A percentile compares a stretch with the other conserved stretches of the same genome.
Conservation (phyloP, 768 basidiomycete genomes). For the Suillus ampliporus region DNA sequence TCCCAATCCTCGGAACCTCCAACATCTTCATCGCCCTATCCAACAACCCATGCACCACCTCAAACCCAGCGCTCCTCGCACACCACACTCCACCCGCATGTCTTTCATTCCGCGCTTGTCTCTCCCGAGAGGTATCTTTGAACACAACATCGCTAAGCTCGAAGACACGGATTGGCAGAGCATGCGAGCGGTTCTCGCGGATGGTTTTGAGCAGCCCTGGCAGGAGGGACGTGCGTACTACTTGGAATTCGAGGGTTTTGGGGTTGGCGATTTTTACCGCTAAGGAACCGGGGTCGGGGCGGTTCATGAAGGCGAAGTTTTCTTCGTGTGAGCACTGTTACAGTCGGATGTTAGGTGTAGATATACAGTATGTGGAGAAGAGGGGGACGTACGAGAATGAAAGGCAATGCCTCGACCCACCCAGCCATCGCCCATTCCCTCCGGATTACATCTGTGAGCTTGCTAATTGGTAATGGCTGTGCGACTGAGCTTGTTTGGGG, state of each 20-base stretch:
- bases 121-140: conserved; percentile 79
- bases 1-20: conserved; percentile 81
- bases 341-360: conserved; percentile 19
- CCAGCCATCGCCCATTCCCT: conserved; percentile 93
- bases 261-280: conserved; percentile 96
- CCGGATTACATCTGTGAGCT: conserved; percentile 86
- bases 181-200: conserved; percentile 93
- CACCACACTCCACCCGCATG: conserved; percentile 94
- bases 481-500: conserved; percentile 94
- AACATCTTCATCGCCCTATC: conserved; percentile 97
- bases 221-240: conserved; percentile 93
- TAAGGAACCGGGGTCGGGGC: conserved; percentile 75
- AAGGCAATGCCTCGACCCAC: conserved; percentile 93
- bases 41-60: conserved; percentile 93
- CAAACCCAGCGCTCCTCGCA: conserved; percentile 96
- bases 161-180: conserved; percentile 92
- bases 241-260: conserved; percentile 97
- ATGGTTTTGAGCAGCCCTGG: conserved; percentile 97
- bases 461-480: conserved; percentile 89
- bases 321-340: conserved; percentile 96
- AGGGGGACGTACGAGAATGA: conserved; percentile 78
- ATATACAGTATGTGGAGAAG: background rate
- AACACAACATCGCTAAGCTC: conserved; percentile 93
- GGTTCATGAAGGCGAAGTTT: conserved; percentile 95
- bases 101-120: conserved; percentile 86